These are phyloP conservation scores for Ambrosia artemisiifolia DNA, from an alignment of 129 eudicot species.

Conservation along the genomic window DNA sequence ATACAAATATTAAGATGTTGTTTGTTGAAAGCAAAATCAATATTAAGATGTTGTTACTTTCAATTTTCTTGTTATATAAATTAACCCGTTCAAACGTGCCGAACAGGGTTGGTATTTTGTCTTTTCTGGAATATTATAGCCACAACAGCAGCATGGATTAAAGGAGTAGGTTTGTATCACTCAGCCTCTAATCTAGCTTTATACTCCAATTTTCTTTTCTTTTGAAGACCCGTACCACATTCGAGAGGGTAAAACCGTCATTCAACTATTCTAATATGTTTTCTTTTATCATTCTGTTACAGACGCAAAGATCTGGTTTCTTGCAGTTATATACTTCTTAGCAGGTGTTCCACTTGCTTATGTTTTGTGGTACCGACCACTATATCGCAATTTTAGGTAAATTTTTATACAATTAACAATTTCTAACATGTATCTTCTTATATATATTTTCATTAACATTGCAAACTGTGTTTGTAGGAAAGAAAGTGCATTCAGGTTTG, in stretches of 20 bases:
- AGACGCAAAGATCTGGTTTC: constrained; percentile 74
- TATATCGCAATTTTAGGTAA: constrained; percentile 85
- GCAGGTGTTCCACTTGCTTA: constrained; percentile 74
- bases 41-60: no score
- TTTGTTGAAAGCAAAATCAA: no score
- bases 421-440: no score
- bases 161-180: constrained; percentile 58
- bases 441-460: background rate
- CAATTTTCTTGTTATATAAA: background rate
- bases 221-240: background rate
- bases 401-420: no score
- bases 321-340: constrained; percentile 74
- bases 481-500: constrained; percentile 85
- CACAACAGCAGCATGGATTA: constrained; percentile 89
- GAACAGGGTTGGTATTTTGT: constrained; percentile 62
- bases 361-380: constrained; percentile 82
- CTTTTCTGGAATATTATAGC: constrained; percentile 91
- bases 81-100: constrained; percentile 4
- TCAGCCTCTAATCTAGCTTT: background rate
- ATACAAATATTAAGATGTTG: no score
- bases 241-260: background rate
- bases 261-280: constrained; percentile 5
- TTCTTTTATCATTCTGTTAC: constrained; percentile 15
- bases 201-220: background rate
- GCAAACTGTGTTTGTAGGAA: constrained; percentile 50